phyloP scores from a whole-genome alignment of 2,329 filamentous ascomycete species.

The Verticillium dahliae region DNA sequence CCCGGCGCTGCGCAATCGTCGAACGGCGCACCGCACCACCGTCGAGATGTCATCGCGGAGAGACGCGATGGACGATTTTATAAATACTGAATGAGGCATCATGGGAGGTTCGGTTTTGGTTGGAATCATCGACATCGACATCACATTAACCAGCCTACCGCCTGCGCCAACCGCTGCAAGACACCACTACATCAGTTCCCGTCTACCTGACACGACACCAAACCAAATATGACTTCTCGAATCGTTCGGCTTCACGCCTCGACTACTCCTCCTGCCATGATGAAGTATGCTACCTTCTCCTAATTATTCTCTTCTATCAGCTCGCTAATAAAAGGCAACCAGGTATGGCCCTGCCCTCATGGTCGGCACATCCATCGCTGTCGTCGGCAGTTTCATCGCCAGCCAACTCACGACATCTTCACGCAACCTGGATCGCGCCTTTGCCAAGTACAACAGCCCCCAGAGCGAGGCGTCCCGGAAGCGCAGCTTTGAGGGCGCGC shows the following conservation, averaged over 20 bases:
- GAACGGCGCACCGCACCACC: neutral
- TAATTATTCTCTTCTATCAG: neutral
- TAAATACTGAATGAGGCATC: neutral
- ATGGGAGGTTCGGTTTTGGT: neutral
- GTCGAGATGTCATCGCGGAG: neutral
- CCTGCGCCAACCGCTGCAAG: neutral
- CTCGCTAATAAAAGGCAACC: neutral
- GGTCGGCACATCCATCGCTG: slow-evolving; percentile 7
- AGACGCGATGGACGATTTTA: neutral
- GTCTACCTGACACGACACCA: neutral
- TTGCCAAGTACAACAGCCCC: slow-evolving; percentile 28
- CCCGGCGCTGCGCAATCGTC: neutral
- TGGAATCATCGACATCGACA: neutral
- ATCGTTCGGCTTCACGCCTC: neutral
- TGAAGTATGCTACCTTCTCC: neutral
- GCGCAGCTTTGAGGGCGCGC: slow-evolving; percentile 23
- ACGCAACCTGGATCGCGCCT: slow-evolving; percentile 27
- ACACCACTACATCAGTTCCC: neutral
- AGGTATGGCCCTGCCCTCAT: neutral
- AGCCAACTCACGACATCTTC: slow-evolving; percentile 25
- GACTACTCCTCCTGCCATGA: neutral
- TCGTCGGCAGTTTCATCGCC: slow-evolving; percentile 24
- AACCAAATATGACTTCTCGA: neutral
- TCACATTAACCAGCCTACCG: neutral
- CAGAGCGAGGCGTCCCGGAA: slow-evolving; percentile 26